These are phyloP conservation scores for Diaporthe sp. DNA, from an alignment of 2,329 filamentous ascomycete species.

Conservation along the genomic window DNA sequence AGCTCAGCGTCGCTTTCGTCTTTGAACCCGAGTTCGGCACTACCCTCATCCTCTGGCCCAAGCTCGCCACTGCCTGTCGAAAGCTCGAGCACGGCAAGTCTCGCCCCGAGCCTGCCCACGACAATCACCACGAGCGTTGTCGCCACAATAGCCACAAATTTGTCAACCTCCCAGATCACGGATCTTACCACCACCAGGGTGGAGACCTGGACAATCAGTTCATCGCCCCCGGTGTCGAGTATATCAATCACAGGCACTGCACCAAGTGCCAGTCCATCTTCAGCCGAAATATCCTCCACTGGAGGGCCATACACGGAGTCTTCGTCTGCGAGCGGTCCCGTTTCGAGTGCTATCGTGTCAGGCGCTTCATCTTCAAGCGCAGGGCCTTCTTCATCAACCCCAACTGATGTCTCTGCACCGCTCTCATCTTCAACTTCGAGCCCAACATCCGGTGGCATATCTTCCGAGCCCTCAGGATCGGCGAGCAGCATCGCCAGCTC, in stretches of 20 bases:
- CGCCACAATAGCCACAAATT: slow-evolving; percentile 35
- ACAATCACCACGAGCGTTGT: slow-evolving; percentile 32
- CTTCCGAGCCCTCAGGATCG: not conserved
- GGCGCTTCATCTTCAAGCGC: not conserved
- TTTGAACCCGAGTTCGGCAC: not conserved
- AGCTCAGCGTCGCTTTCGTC: slow-evolving; percentile 16
- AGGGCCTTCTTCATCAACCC: not conserved
- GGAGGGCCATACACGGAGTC: not conserved
- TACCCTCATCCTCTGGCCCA: not conserved
- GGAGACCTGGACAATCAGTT: slow-evolving; percentile 21
- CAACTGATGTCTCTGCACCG: not conserved
- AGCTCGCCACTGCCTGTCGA: not conserved
- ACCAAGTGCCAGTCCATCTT: not conserved
- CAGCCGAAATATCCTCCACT: not conserved
- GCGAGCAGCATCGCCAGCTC: slow-evolving; percentile 7
- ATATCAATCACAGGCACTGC: not conserved
- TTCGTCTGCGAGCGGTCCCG: not conserved
- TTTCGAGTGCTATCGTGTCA: not conserved
- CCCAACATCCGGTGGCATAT: not conserved
- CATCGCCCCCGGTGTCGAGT: not conserved
- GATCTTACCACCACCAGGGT: slow-evolving; percentile 32
- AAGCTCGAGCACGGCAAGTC: not conserved
- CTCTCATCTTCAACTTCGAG: not conserved
- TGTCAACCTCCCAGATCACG: slow-evolving; percentile 38
- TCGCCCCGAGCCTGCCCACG: not conserved